Evolutionary conservation across 1,139 yeast species (phyloP).

Genomic region (Kurtzmaniella quercitrusa): DNA sequence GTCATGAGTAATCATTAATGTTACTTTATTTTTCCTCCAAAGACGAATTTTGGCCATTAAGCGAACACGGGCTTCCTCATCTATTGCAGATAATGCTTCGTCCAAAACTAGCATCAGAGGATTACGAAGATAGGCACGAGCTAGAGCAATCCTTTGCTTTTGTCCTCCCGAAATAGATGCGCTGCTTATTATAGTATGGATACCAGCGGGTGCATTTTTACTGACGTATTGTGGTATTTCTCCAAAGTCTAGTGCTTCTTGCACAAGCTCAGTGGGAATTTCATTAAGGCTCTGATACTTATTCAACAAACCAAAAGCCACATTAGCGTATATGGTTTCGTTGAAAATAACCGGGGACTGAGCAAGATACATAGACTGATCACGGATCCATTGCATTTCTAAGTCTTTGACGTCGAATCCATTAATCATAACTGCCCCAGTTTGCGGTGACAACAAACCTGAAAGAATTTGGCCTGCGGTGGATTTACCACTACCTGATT

Average conservation of each 20-base stretch:
- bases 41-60: constrained; percentile 47
- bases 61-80: constrained; percentile 39
- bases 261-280: constrained; percentile 23
- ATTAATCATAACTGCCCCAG: constrained; percentile 59
- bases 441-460: constrained; percentile 47
- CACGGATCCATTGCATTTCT: constrained; percentile 50
- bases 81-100: constrained; percentile 83
- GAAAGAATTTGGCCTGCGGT: constrained; percentile 64
- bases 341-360: constrained; percentile 67
- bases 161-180: constrained; percentile 88
- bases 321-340: constrained; percentile 59
- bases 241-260: constrained; percentile 51
- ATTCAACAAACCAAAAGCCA: constrained; percentile 41
- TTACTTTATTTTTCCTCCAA: constrained; percentile 70
- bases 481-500: constrained; percentile 91
- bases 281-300: constrained; percentile 20
- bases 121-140: constrained; percentile 73
- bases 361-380: constrained; percentile 67
- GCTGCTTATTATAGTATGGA: constrained; percentile 48
- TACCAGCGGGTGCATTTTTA: constrained; percentile 45
- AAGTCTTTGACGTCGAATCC: constrained; percentile 43
- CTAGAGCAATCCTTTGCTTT: constrained; percentile 74
- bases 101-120: constrained; percentile 76
- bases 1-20: constrained; percentile 81
- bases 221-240: constrained; percentile 42